Conservation (phyloP, 768 basidiomycete species). For the Baorangia bicolor region DNA sequence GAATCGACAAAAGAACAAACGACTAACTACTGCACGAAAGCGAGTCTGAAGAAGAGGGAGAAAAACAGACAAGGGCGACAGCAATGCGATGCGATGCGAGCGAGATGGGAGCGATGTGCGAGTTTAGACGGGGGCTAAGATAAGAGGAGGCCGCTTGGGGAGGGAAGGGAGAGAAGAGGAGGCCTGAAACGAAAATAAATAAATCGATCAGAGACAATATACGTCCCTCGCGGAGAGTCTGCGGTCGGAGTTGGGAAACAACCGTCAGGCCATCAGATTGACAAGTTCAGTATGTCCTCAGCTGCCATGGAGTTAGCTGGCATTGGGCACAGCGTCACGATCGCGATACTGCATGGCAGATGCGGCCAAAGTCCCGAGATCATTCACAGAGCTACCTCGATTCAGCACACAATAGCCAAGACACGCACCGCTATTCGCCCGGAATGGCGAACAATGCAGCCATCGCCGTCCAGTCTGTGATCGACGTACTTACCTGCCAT, state of each 20-base stretch:
- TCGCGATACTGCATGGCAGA: conserved; percentile 1
- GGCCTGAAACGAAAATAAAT: conserved; percentile 29
- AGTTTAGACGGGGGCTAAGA: conserved; percentile 34
- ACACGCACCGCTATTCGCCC: conserved; percentile 21
- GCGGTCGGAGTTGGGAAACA: conserved; percentile 33
- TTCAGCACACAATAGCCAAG: conserved; percentile 27
- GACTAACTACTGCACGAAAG: conserved; percentile 33
- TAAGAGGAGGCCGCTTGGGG: conserved; percentile 18
- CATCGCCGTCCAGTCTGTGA: conserved; percentile 8
- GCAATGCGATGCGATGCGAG: conserved; percentile 36
- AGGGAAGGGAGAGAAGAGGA: conserved; percentile 13
- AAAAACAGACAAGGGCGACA: conserved; percentile 26
- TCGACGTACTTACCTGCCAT: conserved; percentile 13
- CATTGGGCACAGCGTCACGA: background rate
- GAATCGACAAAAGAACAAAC: conserved; percentile 23
- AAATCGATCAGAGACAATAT: conserved; percentile 27
- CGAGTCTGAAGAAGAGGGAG: conserved; percentile 18
- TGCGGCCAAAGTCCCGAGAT: background rate
- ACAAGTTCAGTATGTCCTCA: conserved; percentile 12
- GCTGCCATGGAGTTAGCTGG: background rate
- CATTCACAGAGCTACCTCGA: conserved; percentile 11
- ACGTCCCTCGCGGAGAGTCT: conserved; percentile 32
- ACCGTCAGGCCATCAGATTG: conserved; percentile 22
- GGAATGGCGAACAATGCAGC: conserved; percentile 31
- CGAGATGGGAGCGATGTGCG: conserved; percentile 26